A percentile compares a stretch with the other conserved stretches of the same genome.
phyloP scores from a whole-genome alignment of 331 rosid species.

The Spiraea crenata region DNA sequence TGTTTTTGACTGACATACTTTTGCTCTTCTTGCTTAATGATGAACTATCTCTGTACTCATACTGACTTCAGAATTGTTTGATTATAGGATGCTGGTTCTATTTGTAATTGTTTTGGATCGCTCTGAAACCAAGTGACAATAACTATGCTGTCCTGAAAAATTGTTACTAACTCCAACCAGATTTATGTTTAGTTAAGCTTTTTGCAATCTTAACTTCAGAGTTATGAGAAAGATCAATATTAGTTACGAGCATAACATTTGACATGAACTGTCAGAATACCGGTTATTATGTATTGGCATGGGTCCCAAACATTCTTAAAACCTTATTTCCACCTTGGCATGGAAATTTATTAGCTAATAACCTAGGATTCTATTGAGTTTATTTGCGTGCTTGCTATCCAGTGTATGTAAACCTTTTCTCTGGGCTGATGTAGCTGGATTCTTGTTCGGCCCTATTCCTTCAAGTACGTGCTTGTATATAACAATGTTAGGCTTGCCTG shows the following conservation, averaged over 20 bases:
- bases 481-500: conserved; percentile 66
- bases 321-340: conserved; percentile 15
- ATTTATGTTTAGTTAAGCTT: background rate
- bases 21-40: background rate
- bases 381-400: conserved; percentile 31
- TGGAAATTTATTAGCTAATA: conserved; percentile 17
- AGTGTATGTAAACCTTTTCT: conserved; percentile 41
- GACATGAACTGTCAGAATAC: background rate
- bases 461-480: conserved; percentile 51
- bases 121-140: background rate
- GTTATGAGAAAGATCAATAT: background rate
- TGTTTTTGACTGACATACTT: background rate
- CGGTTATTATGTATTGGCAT: background rate
- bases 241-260: too few species aligned
- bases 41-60: background rate
- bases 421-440: conserved; percentile 48
- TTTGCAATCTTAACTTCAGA: conserved; percentile 8
- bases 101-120: background rate
- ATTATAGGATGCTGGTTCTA: background rate
- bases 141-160: background rate
- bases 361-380: conserved; percentile 7
- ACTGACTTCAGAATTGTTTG: too few species aligned
- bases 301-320: background rate
- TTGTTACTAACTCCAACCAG: background rate
- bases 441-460: conserved; percentile 53